Evolutionary conservation across 805 yeast species (phyloP), one percentile per base, ranked within the genome.

Genomic region (Starmerella riodocensis): DNA sequence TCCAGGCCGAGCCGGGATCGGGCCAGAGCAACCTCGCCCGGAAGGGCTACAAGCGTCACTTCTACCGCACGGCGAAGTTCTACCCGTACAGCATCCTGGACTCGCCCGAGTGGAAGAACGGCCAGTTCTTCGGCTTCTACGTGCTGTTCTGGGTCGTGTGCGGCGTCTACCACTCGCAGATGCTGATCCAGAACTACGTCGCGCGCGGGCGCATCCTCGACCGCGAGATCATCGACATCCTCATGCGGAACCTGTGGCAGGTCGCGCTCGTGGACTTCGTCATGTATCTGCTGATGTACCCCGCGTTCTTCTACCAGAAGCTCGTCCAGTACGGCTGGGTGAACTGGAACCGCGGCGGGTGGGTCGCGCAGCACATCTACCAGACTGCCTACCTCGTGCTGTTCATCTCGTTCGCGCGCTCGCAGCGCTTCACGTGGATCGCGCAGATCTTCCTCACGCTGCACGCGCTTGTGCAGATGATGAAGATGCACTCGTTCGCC

Each of bases 401-500:
- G 40, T 80, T 73, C 63, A 54, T 76, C 31, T 59, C 64, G 47
- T 65, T 73, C 52, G 73, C 91, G 4, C 73, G 76, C 32, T 55
- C 55, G 34, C 58, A 63, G 55, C 62, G 67, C 29, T 80, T 70
- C 52, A 84, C 93, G 11, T 91, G 98, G 98, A 80, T 86, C 36
- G 94, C 84, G 2, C 76, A 76, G 53, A 86, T 86, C 31, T 91
- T 83, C 53, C 61, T 91, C 46, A 71, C 83, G 43, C 63, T 91
- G 37, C 98, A 91, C 56, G 73, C 85, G 9, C 64, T 84, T 35
- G 97, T 91, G 2, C 64, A 85, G 48, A 56, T 93, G 50, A 91
- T 91, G 99, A 91, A 91, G 57, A 78, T 79, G 74, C 97, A 91
- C 58, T 85, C 97, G 2, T 91, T 77, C 56, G 83, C 83, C 2